Conservation (phyloP, 805 yeast species). For the Lipomyces orientalis region DNA sequence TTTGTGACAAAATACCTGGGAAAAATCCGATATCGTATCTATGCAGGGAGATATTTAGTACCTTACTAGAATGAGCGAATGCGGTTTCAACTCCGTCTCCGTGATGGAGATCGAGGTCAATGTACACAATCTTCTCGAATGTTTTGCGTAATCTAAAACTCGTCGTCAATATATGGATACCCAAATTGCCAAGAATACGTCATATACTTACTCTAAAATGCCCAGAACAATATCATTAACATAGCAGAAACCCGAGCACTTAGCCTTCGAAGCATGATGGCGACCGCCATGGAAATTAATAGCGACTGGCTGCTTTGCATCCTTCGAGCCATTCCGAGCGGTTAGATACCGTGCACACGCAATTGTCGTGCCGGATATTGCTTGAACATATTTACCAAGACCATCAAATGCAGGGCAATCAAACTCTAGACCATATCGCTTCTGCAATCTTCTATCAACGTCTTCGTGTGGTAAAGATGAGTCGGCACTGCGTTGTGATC, state of each 20-base stretch:
- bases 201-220: slow-evolving; percentile 48
- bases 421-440: slow-evolving; percentile 55
- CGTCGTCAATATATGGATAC: background rate
- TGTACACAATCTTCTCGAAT: slow-evolving; percentile 58
- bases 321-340: slow-evolving; percentile 1
- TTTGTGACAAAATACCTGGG: slow-evolving; percentile 56
- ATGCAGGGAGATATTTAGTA: slow-evolving; percentile 68
- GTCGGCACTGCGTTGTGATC: background rate
- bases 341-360: slow-evolving; percentile 52
- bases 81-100: slow-evolving; percentile 81
- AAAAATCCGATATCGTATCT: slow-evolving; percentile 69
- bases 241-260: slow-evolving; percentile 90
- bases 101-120: slow-evolving; percentile 79
- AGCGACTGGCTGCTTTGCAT: slow-evolving; percentile 46
- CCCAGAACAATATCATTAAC: slow-evolving; percentile 73
- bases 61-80: slow-evolving; percentile 59
- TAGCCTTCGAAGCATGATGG: slow-evolving; percentile 89
- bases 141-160: slow-evolving; percentile 50
- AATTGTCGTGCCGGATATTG: slow-evolving; percentile 64
- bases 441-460: slow-evolving; percentile 31
- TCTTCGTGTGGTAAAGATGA: slow-evolving; percentile 1
- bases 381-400: slow-evolving; percentile 56
- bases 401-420: slow-evolving; percentile 71
- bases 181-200: background rate
- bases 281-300: slow-evolving; percentile 84